These are phyloP conservation scores for Melaleuca quinquenervia DNA, from an alignment of 345 rosid species.

Conservation along the genomic window DNA sequence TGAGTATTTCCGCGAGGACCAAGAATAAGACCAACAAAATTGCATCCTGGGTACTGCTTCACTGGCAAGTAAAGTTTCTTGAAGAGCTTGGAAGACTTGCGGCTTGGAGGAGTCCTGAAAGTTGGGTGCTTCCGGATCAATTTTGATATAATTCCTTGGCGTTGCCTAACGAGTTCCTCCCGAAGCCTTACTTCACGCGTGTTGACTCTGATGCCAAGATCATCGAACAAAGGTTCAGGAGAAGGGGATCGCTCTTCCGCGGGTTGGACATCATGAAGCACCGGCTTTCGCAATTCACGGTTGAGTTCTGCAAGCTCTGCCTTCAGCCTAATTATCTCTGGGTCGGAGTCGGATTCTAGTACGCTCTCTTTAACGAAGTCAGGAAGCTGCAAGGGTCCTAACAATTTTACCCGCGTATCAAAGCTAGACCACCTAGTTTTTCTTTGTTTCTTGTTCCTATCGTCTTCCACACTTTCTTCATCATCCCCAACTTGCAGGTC, in stretches of 20 bases:
- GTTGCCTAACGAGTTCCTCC: not conserved
- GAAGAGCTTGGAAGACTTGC: slow-evolving; percentile 1
- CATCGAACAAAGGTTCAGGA: slow-evolving; percentile 8
- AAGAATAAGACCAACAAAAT: slow-evolving; percentile 10
- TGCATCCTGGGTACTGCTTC: slow-evolving; percentile 14
- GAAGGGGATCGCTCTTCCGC: slow-evolving; percentile 2
- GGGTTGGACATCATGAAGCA: not conserved
- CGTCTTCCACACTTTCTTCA: not conserved
- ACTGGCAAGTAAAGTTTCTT: slow-evolving; percentile 15
- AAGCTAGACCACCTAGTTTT: slow-evolving; percentile 11
- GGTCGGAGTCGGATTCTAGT: not conserved
- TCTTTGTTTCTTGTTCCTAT: slow-evolving; percentile 4
- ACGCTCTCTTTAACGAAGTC: not conserved
- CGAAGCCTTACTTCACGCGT: slow-evolving; percentile 3
- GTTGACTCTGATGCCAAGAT: slow-evolving; percentile 6
- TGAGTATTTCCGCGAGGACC: slow-evolving; percentile 14
- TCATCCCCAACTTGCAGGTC: not conserved
- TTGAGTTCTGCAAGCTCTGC: slow-evolving; percentile 7
- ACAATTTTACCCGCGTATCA: slow-evolving; percentile 2
- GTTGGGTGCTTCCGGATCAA: slow-evolving; percentile 5
- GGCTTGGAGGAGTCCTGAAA: not conserved
- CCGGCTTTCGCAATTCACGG: slow-evolving; percentile 1
- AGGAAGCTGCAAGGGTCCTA: slow-evolving; percentile 11
- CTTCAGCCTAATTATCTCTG: slow-evolving; percentile 5
- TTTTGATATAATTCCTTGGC: slow-evolving; percentile 1